These are phyloP conservation scores for Agrocybe praecox DNA, from an alignment of 768 basidiomycete genomes.

Conservation along the genomic window DNA sequence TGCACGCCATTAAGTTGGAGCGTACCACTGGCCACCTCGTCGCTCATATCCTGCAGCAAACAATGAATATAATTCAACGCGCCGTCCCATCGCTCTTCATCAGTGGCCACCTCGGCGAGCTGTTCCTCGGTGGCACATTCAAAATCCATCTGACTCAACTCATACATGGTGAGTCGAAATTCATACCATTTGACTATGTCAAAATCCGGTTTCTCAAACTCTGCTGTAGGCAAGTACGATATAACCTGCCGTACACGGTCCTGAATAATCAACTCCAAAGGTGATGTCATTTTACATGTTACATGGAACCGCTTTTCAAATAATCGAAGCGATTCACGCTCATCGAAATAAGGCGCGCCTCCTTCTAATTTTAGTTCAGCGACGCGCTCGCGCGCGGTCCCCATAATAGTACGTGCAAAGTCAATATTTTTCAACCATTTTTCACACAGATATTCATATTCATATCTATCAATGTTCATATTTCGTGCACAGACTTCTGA, in stretches of 20 bases:
- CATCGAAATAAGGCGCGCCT: background rate
- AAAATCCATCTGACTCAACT: background rate
- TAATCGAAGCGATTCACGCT: background rate
- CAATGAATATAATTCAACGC: background rate
- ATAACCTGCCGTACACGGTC: background rate
- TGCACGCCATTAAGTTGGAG: constrained; percentile 9
- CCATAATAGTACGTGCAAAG: background rate
- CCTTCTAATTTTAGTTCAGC: background rate
- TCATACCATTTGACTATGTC: constrained; percentile 4
- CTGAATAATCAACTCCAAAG: background rate
- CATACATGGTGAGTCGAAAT: background rate
- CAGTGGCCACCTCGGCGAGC: background rate
- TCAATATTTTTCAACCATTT: background rate
- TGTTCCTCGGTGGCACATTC: background rate
- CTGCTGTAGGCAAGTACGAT: background rate
- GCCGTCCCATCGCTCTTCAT: background rate
- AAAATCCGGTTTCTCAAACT: background rate
- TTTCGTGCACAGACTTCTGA: background rate
- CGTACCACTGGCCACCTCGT: too few relatives aligned
- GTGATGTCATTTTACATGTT: background rate
- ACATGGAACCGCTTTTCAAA: background rate
- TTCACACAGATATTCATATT: background rate
- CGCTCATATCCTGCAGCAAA: background rate
- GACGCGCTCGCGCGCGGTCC: background rate
- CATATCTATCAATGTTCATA: background rate